Base-by-base conservation (phyloP, 352 stramenopile genomes). In the Phytophthora colocasiae region DNA sequence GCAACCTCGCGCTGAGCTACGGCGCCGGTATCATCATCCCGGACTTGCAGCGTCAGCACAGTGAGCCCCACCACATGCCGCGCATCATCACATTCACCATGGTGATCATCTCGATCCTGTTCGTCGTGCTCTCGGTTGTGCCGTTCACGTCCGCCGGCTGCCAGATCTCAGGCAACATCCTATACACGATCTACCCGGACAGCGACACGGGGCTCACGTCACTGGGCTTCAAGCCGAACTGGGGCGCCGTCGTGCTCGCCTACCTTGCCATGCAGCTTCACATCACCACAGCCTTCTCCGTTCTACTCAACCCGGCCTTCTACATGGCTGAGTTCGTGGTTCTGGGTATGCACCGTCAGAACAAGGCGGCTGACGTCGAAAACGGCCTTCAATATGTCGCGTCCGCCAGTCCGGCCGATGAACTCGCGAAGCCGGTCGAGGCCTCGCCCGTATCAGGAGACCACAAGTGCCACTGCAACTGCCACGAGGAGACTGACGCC, bases 91-190 rank as follows among this genome's bases (percentile, higher is more conserved):
- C 61, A 14, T 54, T 83, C 41, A 74, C 78, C 24, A 57, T 72
- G 50, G 43, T 68, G 2, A 79, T 77, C 38, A 56, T 81, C 31
- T 82, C 75, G 17, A 39, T 57, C 2, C 44, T 81, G 15, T 81
- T 81, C 41, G 29, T 78, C 15, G 49, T 75, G 45, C 54, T 83
- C 7, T 66, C 77, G 7, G 58, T 66, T 5, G 60, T 71, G 3
- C 78, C 75, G 8, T 83, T 80, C 55, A 80, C 73, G 26, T 77
- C 69, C 1, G 69, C 81, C 4, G 78, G 78, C 9, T 86, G 78
- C 64, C 78, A 87, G 69, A 83, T 86, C 57, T 77, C 77, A 19
- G 74, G 77, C 49, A 87, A 87, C 65, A 65, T 88, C 29, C 66
- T 88, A 29, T 88, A 84, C 66, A 74, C 66, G 19, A 73, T 75